Conservation (phyloP, 78 protist genomes). For the Protostelium mycophagum region DNA sequence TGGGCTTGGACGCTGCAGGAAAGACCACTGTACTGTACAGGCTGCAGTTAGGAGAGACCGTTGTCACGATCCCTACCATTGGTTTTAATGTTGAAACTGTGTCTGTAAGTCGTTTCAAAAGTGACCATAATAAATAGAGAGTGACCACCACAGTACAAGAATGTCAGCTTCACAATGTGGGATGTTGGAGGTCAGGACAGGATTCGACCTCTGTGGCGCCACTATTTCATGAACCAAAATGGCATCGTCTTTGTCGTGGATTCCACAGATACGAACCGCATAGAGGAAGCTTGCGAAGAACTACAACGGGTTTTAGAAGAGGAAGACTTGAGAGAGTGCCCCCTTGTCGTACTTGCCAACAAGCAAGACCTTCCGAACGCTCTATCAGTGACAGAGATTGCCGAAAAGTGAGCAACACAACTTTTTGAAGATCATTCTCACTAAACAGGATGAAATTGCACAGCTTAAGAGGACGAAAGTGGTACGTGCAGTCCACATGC, state of each 20-base stretch:
- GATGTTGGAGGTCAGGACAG: conserved; percentile 83
- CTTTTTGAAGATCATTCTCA: no score
- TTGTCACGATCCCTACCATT: conserved; percentile 70
- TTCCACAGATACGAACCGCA: conserved; percentile 57
- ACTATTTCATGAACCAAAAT: conserved; percentile 67
- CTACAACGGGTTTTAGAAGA: conserved; percentile 46
- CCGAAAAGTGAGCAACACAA: not conserved
- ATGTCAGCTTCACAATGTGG: conserved; percentile 31
- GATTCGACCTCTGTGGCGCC: conserved; percentile 74
- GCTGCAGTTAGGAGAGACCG: conserved; percentile 60
- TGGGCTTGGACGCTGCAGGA: conserved; percentile 62
- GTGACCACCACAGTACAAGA: not conserved
- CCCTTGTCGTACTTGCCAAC: conserved; percentile 80
- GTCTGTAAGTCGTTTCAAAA: not conserved
- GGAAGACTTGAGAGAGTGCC: conserved; percentile 53
- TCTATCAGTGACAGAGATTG: not conserved
- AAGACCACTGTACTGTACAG: conserved; percentile 73
- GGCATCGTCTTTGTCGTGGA: conserved; percentile 82
- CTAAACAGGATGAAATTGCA: not conserved
- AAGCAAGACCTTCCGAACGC: conserved; percentile 41
- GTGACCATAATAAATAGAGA: not conserved
- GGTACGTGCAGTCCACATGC: not conserved
- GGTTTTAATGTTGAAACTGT: conserved; percentile 91
- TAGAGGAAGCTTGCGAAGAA: conserved; percentile 43
- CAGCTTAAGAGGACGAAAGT: not conserved